A percentile compares a stretch with the other conserved stretches of the same genome.
phyloP scores from a whole-genome alignment of 495 filamentous ascomycete genomes.

The Aspergillus hancockii region DNA sequence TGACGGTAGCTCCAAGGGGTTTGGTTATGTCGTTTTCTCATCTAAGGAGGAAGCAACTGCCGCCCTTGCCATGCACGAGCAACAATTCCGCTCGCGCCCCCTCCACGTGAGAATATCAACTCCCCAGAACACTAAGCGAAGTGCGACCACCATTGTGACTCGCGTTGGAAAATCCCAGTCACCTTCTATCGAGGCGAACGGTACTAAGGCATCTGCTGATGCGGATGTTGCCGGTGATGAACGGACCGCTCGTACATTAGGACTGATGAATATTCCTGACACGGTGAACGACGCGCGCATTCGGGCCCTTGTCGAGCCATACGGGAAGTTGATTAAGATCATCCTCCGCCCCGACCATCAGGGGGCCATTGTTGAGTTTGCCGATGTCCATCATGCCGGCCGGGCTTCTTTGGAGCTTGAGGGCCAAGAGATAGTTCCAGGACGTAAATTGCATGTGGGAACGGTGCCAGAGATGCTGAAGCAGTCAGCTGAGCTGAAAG shows the following conservation, averaged over 20 bases:
- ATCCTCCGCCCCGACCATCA: constrained; percentile 68
- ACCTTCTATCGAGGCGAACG: constrained; percentile 40
- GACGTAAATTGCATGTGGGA: constrained; percentile 67
- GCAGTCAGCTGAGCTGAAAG: constrained; percentile 57
- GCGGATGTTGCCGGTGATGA: constrained; percentile 35
- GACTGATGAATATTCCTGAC: constrained; percentile 63
- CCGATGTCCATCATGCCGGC: constrained; percentile 66
- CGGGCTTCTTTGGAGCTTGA: constrained; percentile 75
- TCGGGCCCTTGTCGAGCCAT: constrained; percentile 60
- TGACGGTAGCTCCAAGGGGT: constrained; percentile 67
- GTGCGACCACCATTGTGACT: constrained; percentile 43
- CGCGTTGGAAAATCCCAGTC: constrained; percentile 36
- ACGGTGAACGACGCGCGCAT: constrained; percentile 66
- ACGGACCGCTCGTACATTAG: constrained; percentile 54
- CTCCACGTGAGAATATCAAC: constrained; percentile 68
- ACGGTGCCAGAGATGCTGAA: constrained; percentile 67
- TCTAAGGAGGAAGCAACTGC: constrained; percentile 71
- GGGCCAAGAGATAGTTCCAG: constrained; percentile 64
- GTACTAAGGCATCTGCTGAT: constrained; percentile 21
- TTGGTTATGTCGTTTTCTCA: constrained; percentile 74
- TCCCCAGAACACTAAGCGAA: constrained; percentile 47
- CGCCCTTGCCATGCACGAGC: constrained; percentile 68
- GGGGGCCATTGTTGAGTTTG: constrained; percentile 87
- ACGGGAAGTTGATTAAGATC: constrained; percentile 56
- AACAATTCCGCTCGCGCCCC: constrained; percentile 65